Conservation (phyloP, 2,329 filamentous ascomycete species). For the Blastomyces silverae region DNA sequence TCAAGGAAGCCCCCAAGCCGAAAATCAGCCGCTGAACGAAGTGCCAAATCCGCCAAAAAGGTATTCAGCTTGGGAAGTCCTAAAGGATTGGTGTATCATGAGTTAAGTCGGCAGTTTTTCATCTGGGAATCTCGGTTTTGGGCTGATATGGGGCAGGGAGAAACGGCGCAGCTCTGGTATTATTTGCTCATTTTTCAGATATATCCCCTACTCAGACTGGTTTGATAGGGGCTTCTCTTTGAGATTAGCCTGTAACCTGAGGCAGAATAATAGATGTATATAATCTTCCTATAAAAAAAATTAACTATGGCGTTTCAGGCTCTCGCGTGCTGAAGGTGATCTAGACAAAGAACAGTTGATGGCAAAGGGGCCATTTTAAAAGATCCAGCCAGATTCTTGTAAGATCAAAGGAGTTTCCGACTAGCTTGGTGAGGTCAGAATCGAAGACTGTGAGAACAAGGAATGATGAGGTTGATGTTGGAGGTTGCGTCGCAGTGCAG, state of each 20-base stretch:
- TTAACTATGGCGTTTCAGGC: not conserved
- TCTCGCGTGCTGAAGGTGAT: not conserved
- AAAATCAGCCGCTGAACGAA: not conserved
- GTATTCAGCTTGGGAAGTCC: not conserved
- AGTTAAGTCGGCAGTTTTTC: not conserved
- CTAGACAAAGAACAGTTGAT: not conserved
- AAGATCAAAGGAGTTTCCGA: not conserved
- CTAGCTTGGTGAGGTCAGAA: not conserved
- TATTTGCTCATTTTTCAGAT: not conserved
- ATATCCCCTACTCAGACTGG: not conserved
- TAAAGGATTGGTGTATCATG: slow-evolving; percentile 4
- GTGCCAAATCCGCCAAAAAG: not conserved
- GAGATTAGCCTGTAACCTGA: not conserved
- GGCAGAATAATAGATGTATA: not conserved
- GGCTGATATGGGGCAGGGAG: not conserved
- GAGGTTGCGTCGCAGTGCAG: not conserved
- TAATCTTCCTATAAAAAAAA: not conserved
- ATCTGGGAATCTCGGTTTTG: not conserved
- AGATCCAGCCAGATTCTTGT: not conserved
- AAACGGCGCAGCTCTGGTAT: not conserved
- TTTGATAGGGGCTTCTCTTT: slow-evolving; percentile 7
- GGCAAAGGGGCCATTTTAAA: not conserved
- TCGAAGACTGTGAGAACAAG: not conserved
- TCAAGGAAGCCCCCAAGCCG: not conserved
- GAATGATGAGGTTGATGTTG: not conserved